Conservation (phyloP, 2,329 filamentous ascomycete species). For the Bipolaris oryzae region DNA sequence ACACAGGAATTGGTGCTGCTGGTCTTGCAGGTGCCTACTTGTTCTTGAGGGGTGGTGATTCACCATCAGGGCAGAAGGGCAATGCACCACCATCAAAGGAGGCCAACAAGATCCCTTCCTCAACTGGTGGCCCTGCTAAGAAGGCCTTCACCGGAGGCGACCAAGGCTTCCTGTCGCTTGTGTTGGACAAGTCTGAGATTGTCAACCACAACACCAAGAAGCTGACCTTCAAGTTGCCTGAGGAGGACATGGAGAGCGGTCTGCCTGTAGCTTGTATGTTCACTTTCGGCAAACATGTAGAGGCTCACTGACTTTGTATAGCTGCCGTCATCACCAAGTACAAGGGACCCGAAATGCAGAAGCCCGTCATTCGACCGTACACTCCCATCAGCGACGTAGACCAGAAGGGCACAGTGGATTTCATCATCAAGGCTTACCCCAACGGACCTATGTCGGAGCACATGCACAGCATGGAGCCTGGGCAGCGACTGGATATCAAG, state of each 20-base stretch:
- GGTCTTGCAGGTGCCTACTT: conserved; percentile 63
- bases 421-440: conserved; percentile 91
- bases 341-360: conserved; percentile 80
- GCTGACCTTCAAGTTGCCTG: conserved; percentile 84
- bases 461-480: conserved; percentile 80
- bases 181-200: conserved; percentile 76
- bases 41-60: conserved; percentile 48
- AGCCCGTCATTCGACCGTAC: conserved; percentile 89
- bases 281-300: conserved; percentile 3
- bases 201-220: conserved; percentile 96
- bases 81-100: conserved; percentile 41
- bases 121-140: conserved; percentile 51
- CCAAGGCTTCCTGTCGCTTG: conserved; percentile 84
- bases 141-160: conserved; percentile 78
- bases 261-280: conserved; percentile 73
- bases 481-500: conserved; percentile 88
- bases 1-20: conserved; percentile 64
- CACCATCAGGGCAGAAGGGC: conserved; percentile 31
- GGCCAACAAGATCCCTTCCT: conserved; percentile 49
- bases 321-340: conserved; percentile 88
- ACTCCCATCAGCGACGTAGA: conserved; percentile 90
- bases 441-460: conserved; percentile 90
- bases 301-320: conserved; percentile 29
- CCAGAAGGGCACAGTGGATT: conserved; percentile 78
- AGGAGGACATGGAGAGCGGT: conserved; percentile 83